Evolutionary conservation across 495 filamentous ascomycete genomes (phyloP), one percentile per base, ranked within the genome.

Genomic region (Penicillium chermesinum): DNA sequence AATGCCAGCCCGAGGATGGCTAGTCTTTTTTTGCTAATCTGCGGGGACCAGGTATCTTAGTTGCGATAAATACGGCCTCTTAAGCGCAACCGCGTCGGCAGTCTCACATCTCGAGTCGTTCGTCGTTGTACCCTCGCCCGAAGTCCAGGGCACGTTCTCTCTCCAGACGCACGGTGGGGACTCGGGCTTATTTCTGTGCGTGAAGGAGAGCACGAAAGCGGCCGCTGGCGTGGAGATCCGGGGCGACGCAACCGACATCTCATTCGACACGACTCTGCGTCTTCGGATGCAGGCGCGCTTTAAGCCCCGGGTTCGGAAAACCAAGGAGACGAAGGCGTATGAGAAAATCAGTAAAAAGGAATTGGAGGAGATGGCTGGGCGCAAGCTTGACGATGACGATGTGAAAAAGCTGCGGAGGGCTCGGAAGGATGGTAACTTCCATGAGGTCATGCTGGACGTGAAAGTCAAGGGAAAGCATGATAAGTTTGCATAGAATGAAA

Each of bases 391-490:
- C 19, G 87, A 96, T 50, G 84, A 89, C 43, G 91, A 98, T 63
- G 87, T 97, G 7, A 85, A 75, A 67, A 79, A 62, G 61, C 65
- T 98, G 65, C 90, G 89, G 76, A 86, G 69, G 70, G 90, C 91
- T 18, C 77, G 89, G 63, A 73, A 81, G 63, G 88, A 96, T 62
- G 66, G 93, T 1, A 81, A 91, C 65, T 98, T 90, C 62, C 86
- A 97, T 69, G 94, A 98, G 67, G 79, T 78, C 44, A 63, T 96
- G 52, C 66, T 98, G 46, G 84, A 95, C 75, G 75, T 97, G 21
- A 90, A 88, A 65, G 88, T 96, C 9, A 95, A 93, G 67, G 86
- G 82, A 46, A 96, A 95, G 70, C 93, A 98, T 73, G 93, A 98
- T 70, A 98, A 98, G 65, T 98, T 80, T 74, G 83, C 83, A 52